Conservation (phyloP, 805 yeast genomes). For the Candida ulmi region DNA sequence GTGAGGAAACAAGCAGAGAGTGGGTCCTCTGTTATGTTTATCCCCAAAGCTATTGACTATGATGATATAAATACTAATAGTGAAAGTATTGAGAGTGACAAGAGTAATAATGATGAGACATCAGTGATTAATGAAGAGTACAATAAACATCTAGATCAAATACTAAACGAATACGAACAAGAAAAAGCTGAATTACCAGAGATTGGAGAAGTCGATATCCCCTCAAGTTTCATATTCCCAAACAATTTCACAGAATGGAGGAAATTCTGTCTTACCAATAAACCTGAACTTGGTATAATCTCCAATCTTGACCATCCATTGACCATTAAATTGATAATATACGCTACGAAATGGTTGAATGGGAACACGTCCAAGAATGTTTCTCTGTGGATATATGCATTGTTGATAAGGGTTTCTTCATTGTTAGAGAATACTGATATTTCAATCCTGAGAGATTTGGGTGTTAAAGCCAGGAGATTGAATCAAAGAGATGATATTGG, state of each 20-base stretch:
- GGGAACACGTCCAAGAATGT: conserved; percentile 10
- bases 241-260: conserved; percentile 22
- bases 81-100: not conserved
- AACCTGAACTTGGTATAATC: conserved; percentile 10
- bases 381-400: conserved; percentile 14
- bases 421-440: conserved; percentile 15
- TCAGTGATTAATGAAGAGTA: conserved; percentile 2
- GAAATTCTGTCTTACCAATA: conserved; percentile 10
- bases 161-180: conserved; percentile 3
- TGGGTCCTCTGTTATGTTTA: conserved; percentile 11
- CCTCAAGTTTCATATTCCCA: conserved; percentile 16
- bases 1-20: conserved; percentile 16
- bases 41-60: conserved; percentile 2
- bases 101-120: too few relatives aligned
- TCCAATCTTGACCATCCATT: conserved; percentile 18
- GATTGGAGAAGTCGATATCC: conserved; percentile 9
- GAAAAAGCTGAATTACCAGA: conserved; percentile 9
- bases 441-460: conserved; percentile 17
- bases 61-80: conserved; percentile 6
- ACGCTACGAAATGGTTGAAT: conserved; percentile 18
- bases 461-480: conserved; percentile 9
- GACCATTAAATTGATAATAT: conserved; percentile 14
- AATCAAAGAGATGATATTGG: conserved; percentile 3
- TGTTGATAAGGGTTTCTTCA: conserved; percentile 12
- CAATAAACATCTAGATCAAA: not conserved